Conservation (phyloP, 164 flowering plant genomes). For the Akebia trifoliata region DNA sequence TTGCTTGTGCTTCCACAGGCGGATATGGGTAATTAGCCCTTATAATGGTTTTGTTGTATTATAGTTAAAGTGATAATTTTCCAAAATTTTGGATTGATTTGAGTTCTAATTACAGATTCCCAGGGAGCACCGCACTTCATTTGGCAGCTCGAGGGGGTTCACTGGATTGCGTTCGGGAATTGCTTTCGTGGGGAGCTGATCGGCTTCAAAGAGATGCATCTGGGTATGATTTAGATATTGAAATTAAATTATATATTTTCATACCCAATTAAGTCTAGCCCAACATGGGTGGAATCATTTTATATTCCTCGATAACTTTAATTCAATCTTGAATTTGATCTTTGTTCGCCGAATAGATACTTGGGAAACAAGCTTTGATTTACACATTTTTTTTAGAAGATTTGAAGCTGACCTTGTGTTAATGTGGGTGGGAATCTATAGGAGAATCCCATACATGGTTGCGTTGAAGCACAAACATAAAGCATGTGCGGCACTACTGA, state of each 20-base stretch:
- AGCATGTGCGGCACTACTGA: constrained; percentile 77
- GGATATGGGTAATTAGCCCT: constrained; percentile 62
- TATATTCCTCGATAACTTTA: too few relatives aligned
- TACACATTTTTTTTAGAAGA: too few relatives aligned
- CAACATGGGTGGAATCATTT: not conserved
- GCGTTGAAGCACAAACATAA: constrained; percentile 74
- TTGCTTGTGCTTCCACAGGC: constrained; percentile 85
- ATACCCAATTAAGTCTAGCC: not conserved
- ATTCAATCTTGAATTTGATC: too few relatives aligned
- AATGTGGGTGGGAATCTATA: constrained; percentile 31
- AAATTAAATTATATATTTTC: not conserved
- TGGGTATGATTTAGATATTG: constrained; percentile 48
- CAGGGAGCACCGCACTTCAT: constrained; percentile 94
- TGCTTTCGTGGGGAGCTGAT: constrained; percentile 98
- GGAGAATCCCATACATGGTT: constrained; percentile 82
- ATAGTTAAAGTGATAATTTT: not conserved
- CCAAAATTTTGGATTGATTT: not conserved
- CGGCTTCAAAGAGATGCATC: constrained; percentile 84
- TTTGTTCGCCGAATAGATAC: too few relatives aligned
- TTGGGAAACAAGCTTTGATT: not conserved
- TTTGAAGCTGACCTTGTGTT: too few relatives aligned
- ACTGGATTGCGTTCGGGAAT: constrained; percentile 74
- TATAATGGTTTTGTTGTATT: not conserved
- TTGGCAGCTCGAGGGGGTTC: constrained; percentile 97
- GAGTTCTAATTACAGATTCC: constrained; percentile 42